Conservation (phyloP, 768 basidiomycete species). For the Xerocomus potaroensis region DNA sequence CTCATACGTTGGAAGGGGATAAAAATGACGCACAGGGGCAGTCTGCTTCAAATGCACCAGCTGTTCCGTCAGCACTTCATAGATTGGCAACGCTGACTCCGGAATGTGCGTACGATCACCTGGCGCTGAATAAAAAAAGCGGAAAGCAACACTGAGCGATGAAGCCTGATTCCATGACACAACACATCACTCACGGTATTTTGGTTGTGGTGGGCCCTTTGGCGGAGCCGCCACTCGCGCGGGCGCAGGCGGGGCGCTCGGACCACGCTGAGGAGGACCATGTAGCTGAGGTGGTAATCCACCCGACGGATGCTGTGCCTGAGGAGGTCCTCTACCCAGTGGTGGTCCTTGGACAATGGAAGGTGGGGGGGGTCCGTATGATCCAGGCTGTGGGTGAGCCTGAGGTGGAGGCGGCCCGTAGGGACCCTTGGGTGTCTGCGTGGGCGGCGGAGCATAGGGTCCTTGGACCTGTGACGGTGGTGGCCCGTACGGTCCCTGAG, state of each 20-base stretch:
- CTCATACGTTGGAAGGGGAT: not conserved
- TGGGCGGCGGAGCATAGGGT: slow-evolving; percentile 13
- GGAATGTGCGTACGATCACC: slow-evolving; percentile 95
- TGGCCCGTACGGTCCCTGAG: slow-evolving; percentile 30
- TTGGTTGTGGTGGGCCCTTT: slow-evolving; percentile 42
- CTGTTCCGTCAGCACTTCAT: slow-evolving; percentile 58
- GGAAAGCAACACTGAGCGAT: not conserved
- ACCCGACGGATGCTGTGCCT: slow-evolving; percentile 27
- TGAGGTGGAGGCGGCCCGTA: slow-evolving; percentile 20
- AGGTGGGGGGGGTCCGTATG: slow-evolving; percentile 30
- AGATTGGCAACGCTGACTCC: slow-evolving; percentile 59
- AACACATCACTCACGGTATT: slow-evolving; percentile 51
- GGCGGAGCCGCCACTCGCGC: slow-evolving; percentile 31
- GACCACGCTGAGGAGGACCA: slow-evolving; percentile 28
- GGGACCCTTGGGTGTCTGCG: slow-evolving; percentile 22
- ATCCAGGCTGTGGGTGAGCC: slow-evolving; percentile 13
- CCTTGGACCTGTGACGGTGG: slow-evolving; percentile 21
- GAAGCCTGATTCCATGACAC: not conserved
- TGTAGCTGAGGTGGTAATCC: slow-evolving; percentile 25
- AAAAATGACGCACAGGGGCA: slow-evolving; percentile 55
- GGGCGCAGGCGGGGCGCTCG: slow-evolving; percentile 22
- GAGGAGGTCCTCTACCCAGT: slow-evolving; percentile 25
- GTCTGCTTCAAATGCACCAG: slow-evolving; percentile 66
- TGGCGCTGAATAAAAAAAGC: slow-evolving; percentile 47
- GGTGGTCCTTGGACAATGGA: slow-evolving; percentile 26